Base-by-base conservation (phyloP, 148 eudicot species). In the Diospyros lotus region DNA sequence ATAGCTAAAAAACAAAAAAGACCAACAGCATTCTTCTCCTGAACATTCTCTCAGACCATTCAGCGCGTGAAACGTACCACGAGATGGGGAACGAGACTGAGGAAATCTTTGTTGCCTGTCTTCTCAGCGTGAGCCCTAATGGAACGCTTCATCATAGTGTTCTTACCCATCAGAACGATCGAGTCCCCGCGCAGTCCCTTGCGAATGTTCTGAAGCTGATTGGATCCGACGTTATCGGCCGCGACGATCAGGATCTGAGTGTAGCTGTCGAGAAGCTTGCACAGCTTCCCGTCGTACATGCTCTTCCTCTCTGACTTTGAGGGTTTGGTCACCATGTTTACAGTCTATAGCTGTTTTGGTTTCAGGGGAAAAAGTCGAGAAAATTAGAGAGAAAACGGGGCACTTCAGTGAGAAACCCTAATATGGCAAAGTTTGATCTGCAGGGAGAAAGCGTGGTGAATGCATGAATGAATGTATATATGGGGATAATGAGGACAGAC, bases 181-280 rank as follows among this genome's bases (percentile, higher is more conserved):
- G 87, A 89, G 1, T 87, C 86, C 3, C 87, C 89, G 0, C 93
- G 72, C 50, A 89, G 65, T 1, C 93, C 93, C 15, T 72, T 43
- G 4, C 93, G 73, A 4, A 89, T 89, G 43, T 67, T 72, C 68
- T 87, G 89, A 12, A 89, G 67, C 76, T 89, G 89, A 39, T 85
- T 89, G 5, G 90, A 87, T 1, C 90, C 90, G 14, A 89, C 90
- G 69, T 87, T 87, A 38, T 89, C 89, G 6, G 88, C 93, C 0
- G 68, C 75, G 1, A 80, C 90, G 9, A 89, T 53, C 2, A 87
- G 73, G 8, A 89, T 67, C 79, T 87, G 84, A 0, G 80, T 70
- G 54, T 80, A 85, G 2, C 72, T 82, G 13, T 85, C 85, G 0
- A 87, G 69, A 2, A 89, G 61, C 3, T 64, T 44, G 69, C 85